Base-by-base conservation (phyloP, 2,329 filamentous ascomycete genomes). In the Botrytis squamosa region DNA sequence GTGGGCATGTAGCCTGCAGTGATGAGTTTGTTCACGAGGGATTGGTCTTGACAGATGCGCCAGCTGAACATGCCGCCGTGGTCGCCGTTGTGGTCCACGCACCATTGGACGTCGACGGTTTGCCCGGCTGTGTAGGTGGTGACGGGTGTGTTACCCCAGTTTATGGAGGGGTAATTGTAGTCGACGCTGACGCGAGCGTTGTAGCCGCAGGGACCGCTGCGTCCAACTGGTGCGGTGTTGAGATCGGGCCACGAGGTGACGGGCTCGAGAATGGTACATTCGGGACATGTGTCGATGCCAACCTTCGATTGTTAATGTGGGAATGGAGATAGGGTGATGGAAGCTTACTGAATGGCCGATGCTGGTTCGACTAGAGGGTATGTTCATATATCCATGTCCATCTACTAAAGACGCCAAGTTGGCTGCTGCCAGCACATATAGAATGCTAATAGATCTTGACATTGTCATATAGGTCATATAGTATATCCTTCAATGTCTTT, bases 1-100 rank as follows among this genome's bases (percentile, higher is more conserved):
- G 85, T 88, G 0, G 86, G 86, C 4, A 85, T 76, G 74, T 88
- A 87, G 12, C 77, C 78, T 0, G 85, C 82, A 1, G 84, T 83
- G 2, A 87, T 79, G 76, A 88, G 84, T 75, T 85, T 85, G 81
- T 87, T 82, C 44, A 88, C 85, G 0, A 88, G 79, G 0, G 79
- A 81, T 76, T 88, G 86, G 76, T 88, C 81, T 75, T 86, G 83
- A 77, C 86, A 88, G 75, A 88, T 84, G 16, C 86, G 85, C 78
- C 87, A 88, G 76, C 80, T 83, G 79, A 87, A 88, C 86, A 88
- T 88, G 79, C 86, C 87, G 40, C 86, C 86, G 75, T 88, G 86
- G 75, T 88, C 86, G 0, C 87, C 87, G 76, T 88, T 88, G 79
- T 87, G 80, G 76, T 88, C 87, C 29, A 88, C 83, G 70, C 87